Base-by-base conservation (phyloP, 176 grass and related monocot genomes). In the Eragrostis curvula region DNA sequence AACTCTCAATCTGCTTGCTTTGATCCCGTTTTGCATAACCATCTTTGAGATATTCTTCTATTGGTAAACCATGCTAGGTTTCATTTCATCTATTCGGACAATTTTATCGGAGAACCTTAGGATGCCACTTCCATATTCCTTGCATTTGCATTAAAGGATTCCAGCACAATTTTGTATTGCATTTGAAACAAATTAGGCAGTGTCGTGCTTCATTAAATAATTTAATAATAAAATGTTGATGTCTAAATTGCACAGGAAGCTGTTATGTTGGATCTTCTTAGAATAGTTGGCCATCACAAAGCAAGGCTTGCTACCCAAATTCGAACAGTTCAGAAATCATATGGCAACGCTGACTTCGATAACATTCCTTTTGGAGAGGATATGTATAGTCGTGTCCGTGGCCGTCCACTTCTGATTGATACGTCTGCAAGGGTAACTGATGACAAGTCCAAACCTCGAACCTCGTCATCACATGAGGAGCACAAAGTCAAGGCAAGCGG, bases 291-390 rank as follows among this genome's bases (percentile, higher is more conserved):
- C n/a, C 89, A 99, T 81, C 96, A 99, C 83, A 82, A 88, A 75
- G 93, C 96, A 84, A 93, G 96, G 82, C 93, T 99, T 82, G 93
- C 96, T 48, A 99, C 93, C 80, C 96, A 94, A 81, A 99, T 99
- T 70, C 89, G 96, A 79, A 99, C 96, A 25, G 96, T 99, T 70
- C 96, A 99, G 74, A 99, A 99, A 90, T 86, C 90, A 77, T 99
- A 99, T 67, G 91, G 91, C 66, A 92, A 99, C 64, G 91, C 91
- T 55, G 91, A 99, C 47, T 85, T 90, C 12, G 93, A 96, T 65
- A 99, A 94, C 66, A 87, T 99, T 93, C 96, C 96, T 75, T 99
- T 82, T 81, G 89, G 90, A 73, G 93, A 99, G 68, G 92, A 78
- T 23, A 89, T 90, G n/a, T 92, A 90, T 67, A 89, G 66, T 58